phyloP scores from a whole-genome alignment of 306 rosid species.

The Rubus parviflorus region DNA sequence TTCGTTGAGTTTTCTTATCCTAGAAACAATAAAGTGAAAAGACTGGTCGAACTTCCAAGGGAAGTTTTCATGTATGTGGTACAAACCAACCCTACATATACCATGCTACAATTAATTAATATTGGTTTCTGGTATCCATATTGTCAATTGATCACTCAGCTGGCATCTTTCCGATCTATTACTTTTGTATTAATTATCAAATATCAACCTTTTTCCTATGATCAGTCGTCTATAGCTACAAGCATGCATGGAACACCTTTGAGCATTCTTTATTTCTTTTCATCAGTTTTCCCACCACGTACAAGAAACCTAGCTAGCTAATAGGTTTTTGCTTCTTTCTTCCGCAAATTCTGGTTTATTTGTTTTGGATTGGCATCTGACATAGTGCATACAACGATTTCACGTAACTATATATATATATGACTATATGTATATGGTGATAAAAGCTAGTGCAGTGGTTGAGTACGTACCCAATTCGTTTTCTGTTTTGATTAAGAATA shows the following conservation, averaged over 20 bases:
- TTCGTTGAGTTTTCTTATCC: not conserved
- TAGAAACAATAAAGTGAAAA: not conserved
- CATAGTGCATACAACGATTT: not conserved
- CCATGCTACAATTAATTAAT: not conserved
- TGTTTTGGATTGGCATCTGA: conserved; percentile 2
- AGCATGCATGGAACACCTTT: no score
- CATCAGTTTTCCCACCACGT: not conserved
- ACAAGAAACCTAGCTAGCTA: not conserved
- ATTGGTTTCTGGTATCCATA: no score
- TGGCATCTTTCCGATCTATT: no score
- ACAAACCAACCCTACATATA: no score
- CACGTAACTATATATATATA: not conserved
- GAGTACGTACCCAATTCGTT: not conserved
- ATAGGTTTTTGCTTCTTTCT: no score
- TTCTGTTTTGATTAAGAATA: not conserved
- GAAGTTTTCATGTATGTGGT: no score
- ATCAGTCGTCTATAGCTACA: no score
- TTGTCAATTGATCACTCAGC: no score
- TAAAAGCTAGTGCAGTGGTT: not conserved
- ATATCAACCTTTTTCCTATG: no score
- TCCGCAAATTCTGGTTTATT: not conserved
- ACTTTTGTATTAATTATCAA: no score
- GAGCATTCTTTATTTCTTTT: not conserved
- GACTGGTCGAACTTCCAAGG: no score
- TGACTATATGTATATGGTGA: not conserved